These are phyloP conservation scores for Echium plantagineum DNA, from an alignment of 257 asterid species.

Conservation along the genomic window DNA sequence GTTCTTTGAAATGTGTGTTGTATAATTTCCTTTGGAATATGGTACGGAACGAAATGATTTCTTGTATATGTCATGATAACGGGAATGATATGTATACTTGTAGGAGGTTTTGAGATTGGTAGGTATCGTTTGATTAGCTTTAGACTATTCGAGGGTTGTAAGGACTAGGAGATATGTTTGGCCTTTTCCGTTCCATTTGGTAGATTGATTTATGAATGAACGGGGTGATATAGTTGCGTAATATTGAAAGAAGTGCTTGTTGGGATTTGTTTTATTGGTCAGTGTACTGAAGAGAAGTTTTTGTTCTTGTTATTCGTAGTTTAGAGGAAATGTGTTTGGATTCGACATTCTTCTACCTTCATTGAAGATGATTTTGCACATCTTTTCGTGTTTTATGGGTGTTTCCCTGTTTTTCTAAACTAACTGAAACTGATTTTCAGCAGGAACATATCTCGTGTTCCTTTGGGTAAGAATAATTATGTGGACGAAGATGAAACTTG, in stretches of 20 bases:
- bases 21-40: not conserved
- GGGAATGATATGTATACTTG: too few species aligned
- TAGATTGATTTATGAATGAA: not conserved
- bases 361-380: not conserved
- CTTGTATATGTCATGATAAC: too few species aligned
- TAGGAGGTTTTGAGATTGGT: too few species aligned
- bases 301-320: not conserved
- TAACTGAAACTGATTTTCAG: constrained; percentile 8
- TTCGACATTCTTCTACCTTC: not conserved
- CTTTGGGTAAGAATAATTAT: constrained; percentile 5
- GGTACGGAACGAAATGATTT: too few species aligned
- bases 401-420: not conserved
- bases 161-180: too few species aligned
- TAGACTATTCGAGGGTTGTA: too few species aligned
- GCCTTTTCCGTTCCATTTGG: not conserved
- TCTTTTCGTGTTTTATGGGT: not conserved
- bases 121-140: too few species aligned
- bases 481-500: constrained; percentile 41
- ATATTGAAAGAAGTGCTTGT: too few species aligned
- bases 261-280: not conserved
- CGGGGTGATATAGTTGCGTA: too few species aligned
- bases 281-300: not conserved
- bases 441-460: constrained; percentile 3
- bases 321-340: not conserved
- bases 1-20: constrained; percentile 1